Conservation (phyloP, 1,284 basidiomycete species). For the Melampsora americana region DNA sequence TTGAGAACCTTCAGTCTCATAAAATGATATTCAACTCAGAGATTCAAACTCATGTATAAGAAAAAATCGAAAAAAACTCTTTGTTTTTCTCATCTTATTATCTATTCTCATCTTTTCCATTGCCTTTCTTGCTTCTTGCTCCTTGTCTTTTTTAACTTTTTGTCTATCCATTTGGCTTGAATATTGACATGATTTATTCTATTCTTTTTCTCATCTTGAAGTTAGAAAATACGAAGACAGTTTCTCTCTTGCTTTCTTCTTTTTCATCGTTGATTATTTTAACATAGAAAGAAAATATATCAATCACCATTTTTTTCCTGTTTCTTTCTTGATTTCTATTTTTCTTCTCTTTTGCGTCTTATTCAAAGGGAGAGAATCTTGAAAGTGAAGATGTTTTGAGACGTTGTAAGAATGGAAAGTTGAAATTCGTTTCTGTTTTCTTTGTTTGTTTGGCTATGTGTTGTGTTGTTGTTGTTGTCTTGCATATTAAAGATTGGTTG, state of each 20-base stretch:
- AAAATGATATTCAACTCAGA: too few species aligned
- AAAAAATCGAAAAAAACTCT: background rate
- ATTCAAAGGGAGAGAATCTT: background rate
- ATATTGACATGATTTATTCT: background rate
- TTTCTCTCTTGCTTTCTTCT: background rate
- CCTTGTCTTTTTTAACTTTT: too few species aligned
- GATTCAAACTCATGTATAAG: background rate
- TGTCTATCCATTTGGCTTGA: background rate
- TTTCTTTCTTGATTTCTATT: slow-evolving; percentile 10
- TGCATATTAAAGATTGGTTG: too few species aligned
- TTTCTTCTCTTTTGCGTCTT: too few species aligned
- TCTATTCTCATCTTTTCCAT: background rate
- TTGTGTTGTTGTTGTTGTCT: too few species aligned
- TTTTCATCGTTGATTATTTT: slow-evolving; percentile 4
- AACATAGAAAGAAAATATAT: background rate
- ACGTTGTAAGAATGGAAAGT: too few species aligned
- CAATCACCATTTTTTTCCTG: background rate
- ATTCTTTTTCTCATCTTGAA: background rate
- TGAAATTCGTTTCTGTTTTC: too few species aligned
- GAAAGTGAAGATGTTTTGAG: too few species aligned
- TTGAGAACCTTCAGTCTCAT: too few species aligned
- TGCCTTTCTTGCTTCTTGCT: background rate
- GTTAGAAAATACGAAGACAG: background rate
- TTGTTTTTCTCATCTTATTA: background rate
- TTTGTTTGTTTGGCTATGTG: too few species aligned